Evolutionary conservation across 2,329 filamentous ascomycete genomes (phyloP).

Genomic region (Trichoderma sp.): DNA sequence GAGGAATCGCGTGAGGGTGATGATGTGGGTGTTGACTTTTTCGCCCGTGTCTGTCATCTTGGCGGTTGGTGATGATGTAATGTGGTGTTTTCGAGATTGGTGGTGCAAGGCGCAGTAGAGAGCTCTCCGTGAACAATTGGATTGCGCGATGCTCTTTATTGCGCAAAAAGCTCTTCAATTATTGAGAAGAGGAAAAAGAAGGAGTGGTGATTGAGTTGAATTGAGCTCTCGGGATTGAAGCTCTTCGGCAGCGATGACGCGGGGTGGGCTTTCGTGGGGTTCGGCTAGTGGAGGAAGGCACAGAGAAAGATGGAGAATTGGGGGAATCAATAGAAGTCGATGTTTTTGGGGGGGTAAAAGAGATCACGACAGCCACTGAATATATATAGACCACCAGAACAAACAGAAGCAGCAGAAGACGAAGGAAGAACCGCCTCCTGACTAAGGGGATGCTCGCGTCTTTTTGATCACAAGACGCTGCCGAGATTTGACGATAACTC

Average conservation of each 20-base stretch:
- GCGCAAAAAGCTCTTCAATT: not conserved
- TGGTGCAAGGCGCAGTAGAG: not conserved
- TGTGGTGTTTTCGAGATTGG: constrained; percentile 5
- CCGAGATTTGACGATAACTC: constrained; percentile 15
- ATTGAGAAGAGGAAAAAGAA: not conserved
- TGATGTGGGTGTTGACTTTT: constrained; percentile 92
- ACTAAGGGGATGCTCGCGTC: constrained; percentile 7
- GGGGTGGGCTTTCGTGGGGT: constrained; percentile 24
- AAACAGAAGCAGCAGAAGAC: not conserved
- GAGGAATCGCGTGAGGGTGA: constrained; percentile 92
- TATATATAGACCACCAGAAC: constrained; percentile 20
- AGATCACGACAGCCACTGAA: not conserved
- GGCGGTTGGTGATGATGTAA: constrained; percentile 24
- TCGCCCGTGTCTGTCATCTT: constrained; percentile 54
- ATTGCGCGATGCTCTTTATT: not conserved
- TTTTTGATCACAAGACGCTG: constrained; percentile 22
- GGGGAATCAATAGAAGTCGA: not conserved
- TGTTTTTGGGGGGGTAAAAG: not conserved
- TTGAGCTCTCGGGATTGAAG: constrained; percentile 1
- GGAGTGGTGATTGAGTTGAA: not conserved
- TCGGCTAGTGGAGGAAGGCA: not conserved
- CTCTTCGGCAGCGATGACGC: constrained; percentile 10
- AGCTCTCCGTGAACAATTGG: not conserved
- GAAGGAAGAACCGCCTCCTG: not conserved
- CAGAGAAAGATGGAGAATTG: not conserved